A percentile compares a stretch with the other conserved stretches of the same genome.
phyloP scores from a whole-genome alignment of 331 rosid genomes.

The Pyrus hybrid region DNA sequence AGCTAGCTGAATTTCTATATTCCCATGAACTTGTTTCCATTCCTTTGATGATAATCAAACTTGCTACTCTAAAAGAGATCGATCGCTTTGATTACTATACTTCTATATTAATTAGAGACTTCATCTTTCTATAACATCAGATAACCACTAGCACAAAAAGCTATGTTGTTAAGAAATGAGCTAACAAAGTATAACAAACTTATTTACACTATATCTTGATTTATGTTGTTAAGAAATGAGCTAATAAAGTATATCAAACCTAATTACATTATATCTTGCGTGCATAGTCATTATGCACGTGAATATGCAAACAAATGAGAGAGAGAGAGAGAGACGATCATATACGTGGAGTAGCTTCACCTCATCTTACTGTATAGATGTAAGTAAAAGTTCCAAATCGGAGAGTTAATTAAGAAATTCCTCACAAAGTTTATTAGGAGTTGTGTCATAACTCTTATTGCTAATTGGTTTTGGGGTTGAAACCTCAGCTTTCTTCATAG shows the following conservation, averaged over 20 bases:
- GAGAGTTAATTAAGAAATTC: too few relatives aligned
- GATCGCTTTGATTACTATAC: too few relatives aligned
- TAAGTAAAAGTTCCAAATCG: too few relatives aligned
- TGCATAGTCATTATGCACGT: neutral
- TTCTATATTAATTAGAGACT: too few relatives aligned
- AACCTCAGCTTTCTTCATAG: too few relatives aligned
- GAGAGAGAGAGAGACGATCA: too few relatives aligned
- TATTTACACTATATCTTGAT: too few relatives aligned
- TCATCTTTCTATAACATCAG: neutral
- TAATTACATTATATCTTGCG: neutral
- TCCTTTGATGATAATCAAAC: neutral
- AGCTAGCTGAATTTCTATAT: neutral
- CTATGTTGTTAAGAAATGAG: neutral
- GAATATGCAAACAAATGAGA: neutral
- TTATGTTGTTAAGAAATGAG: neutral
- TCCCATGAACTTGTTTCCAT: neutral
- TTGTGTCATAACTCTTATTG: too few relatives aligned
- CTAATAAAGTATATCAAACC: neutral
- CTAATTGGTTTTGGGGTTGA: too few relatives aligned
- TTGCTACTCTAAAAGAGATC: neutral
- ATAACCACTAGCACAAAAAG: neutral
- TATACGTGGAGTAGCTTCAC: too few relatives aligned
- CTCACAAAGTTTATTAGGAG: too few relatives aligned
- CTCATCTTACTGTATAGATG: too few relatives aligned
- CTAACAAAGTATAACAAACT: neutral